Percentiles rank a stretch among this genome's conserved stretches.
These are phyloP conservation scores for Claviceps digitariae DNA, from an alignment of 2,329 filamentous ascomycete species.

Conservation along the genomic window DNA sequence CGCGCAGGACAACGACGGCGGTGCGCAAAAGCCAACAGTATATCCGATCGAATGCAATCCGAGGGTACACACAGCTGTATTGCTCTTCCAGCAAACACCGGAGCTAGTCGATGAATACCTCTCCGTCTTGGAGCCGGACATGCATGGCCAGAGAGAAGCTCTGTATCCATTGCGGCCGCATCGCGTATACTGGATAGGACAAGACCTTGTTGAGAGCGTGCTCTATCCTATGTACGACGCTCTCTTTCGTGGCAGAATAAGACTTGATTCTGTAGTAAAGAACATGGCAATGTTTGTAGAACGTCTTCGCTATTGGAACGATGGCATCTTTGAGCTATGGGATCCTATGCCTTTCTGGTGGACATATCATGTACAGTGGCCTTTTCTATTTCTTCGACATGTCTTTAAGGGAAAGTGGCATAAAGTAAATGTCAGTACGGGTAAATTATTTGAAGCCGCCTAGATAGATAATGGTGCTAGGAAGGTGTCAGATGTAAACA, in stretches of 20 bases:
- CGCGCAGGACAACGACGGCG: neutral
- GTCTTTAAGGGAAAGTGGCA: slow-evolving; percentile 42
- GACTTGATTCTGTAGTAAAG: neutral
- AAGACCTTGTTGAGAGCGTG: slow-evolving; percentile 44
- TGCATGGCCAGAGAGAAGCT: slow-evolving; percentile 7
- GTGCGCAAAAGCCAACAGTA: slow-evolving; percentile 16
- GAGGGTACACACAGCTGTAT: slow-evolving; percentile 52
- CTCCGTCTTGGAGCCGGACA: slow-evolving; percentile 22
- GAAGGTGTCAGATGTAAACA: neutral
- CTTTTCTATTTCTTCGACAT: slow-evolving; percentile 32
- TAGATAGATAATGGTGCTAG: neutral
- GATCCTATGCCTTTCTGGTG: slow-evolving; percentile 45
- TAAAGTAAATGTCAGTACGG: slow-evolving; percentile 53
- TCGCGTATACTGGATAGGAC: slow-evolving; percentile 50
- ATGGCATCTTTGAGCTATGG: slow-evolving; percentile 37
- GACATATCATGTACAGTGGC: slow-evolving; percentile 44
- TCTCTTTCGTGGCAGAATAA: slow-evolving; percentile 12
- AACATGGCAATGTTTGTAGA: slow-evolving; percentile 14
- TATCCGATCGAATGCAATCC: slow-evolving; percentile 63
- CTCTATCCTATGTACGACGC: slow-evolving; percentile 29
- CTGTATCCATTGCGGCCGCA: slow-evolving; percentile 11
- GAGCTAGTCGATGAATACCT: slow-evolving; percentile 41
- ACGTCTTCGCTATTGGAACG: slow-evolving; percentile 36
- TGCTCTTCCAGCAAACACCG: slow-evolving; percentile 39
- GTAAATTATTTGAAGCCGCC: slow-evolving; percentile 18